A percentile compares a stretch with the other conserved stretches of the same genome.
These are phyloP conservation scores for Coemansia sp. DNA, from an alignment of 192 early-diverging fungal species.

Conservation along the genomic window DNA sequence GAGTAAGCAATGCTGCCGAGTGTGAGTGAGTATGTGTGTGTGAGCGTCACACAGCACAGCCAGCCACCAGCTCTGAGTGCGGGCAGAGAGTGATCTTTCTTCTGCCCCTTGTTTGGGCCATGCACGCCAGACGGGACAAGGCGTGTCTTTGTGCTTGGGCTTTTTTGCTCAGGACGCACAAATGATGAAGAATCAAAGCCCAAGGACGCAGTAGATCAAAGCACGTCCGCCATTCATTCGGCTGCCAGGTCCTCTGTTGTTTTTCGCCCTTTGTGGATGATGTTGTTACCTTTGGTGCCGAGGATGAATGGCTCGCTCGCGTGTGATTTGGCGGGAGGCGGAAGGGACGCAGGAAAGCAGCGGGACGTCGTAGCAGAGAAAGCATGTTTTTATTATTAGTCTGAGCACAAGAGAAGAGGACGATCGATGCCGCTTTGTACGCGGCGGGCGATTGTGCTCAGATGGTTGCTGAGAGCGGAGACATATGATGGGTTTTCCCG, in stretches of 20 bases:
- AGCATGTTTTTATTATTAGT: neutral
- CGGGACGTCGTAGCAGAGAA: conserved; percentile 6
- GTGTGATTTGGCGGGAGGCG: neutral
- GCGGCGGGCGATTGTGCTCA: too few relatives aligned
- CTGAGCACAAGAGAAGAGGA: neutral
- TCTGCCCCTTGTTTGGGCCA: neutral
- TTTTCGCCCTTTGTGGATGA: neutral
- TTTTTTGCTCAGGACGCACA: neutral
- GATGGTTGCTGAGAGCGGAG: neutral
- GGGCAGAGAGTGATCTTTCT: neutral
- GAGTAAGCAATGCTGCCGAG: neutral
- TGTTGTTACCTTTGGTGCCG: conserved; percentile 17
- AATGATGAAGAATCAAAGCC: conserved; percentile 4
- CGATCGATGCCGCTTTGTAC: neutral
- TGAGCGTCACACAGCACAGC: neutral
- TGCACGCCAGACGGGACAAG: neutral
- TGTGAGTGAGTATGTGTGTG: neutral
- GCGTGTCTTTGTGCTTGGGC: neutral
- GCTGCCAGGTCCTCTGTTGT: neutral
- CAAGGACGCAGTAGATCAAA: neutral
- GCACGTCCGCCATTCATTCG: neutral
- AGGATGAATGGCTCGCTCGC: conserved; percentile 4
- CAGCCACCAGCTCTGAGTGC: neutral
- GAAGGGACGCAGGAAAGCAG: neutral
- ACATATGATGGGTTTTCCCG: neutral